A percentile compares a stretch with the other conserved stretches of the same genome.
Evolutionary conservation across 2,329 filamentous ascomycete species (phyloP).

Genomic region (Paraphaeosphaeria minitans): DNA sequence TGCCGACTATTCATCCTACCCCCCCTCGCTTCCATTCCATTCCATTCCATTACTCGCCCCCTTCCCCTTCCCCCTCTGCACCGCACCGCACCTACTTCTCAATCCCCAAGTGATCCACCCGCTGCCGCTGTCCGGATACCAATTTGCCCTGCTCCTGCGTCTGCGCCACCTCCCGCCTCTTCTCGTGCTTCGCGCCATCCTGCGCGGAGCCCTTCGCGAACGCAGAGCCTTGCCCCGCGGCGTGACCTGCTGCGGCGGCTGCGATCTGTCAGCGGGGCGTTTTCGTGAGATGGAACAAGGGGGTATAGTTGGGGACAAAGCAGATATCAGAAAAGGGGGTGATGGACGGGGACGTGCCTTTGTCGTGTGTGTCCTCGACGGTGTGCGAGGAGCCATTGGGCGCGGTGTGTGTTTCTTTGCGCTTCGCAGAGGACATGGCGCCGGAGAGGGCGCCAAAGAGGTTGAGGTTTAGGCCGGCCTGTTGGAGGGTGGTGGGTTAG

Average conservation of each 20-base stretch:
- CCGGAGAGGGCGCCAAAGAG: slow-evolving; percentile 43
- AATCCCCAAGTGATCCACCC: slow-evolving; percentile 46
- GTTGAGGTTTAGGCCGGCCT: slow-evolving; percentile 46
- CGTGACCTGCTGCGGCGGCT: slow-evolving; percentile 30
- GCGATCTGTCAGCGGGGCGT: neutral
- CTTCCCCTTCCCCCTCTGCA: no score
- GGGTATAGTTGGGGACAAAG: no score
- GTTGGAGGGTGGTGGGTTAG: neutral
- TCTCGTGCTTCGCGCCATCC: slow-evolving; percentile 20
- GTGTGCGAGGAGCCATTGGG: slow-evolving; percentile 30
- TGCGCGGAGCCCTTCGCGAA: slow-evolving; percentile 28
- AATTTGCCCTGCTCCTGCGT: slow-evolving; percentile 16
- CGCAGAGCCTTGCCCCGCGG: slow-evolving; percentile 26
- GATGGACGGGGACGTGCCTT: no score
- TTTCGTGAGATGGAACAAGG: neutral
- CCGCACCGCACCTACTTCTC: slow-evolving; percentile 20
- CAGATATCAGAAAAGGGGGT: no score
- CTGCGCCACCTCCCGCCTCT: slow-evolving; percentile 20
- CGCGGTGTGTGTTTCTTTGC: slow-evolving; percentile 37
- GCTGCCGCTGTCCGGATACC: slow-evolving; percentile 17
- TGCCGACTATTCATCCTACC: no score
- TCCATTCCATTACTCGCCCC: no score
- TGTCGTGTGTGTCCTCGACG: slow-evolving; percentile 32
- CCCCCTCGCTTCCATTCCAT: neutral
- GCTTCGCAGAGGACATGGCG: slow-evolving; percentile 34